phyloP scores from a whole-genome alignment of 352 stramenopile genomes.

The Saprolegnia parasitica region DNA sequence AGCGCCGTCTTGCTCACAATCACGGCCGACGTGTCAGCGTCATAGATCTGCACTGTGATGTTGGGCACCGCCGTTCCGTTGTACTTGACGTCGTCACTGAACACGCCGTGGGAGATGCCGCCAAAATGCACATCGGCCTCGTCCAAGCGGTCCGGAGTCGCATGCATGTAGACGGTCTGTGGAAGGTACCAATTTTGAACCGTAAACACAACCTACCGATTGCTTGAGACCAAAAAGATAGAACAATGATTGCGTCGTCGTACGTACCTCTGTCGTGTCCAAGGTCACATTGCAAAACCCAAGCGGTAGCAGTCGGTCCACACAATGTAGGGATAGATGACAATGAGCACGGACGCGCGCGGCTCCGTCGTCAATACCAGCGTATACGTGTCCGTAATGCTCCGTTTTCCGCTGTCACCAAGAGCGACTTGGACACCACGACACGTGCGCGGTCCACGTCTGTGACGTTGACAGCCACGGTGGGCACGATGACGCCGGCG shows the following conservation, averaged over 20 bases:
- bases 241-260: neutral
- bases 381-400: constrained; percentile 39
- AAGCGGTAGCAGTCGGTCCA: constrained; percentile 72
- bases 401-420: constrained; percentile 61
- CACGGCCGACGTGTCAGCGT: constrained; percentile 61
- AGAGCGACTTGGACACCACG: constrained; percentile 47
- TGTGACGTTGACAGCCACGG: constrained; percentile 46
- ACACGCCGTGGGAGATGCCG: constrained; percentile 63
- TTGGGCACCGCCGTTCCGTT: constrained; percentile 52
- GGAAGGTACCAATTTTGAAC: constrained; percentile 56
- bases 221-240: constrained; percentile 1
- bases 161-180: constrained; percentile 47
- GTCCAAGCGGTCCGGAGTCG: constrained; percentile 62
- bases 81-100: constrained; percentile 66
- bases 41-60: constrained; percentile 52
- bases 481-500: constrained; percentile 35
- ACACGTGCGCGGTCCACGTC: constrained; percentile 58
- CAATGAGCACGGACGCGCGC: constrained; percentile 50
- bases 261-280: constrained; percentile 26
- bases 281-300: constrained; percentile 68
- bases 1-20: constrained; percentile 41
- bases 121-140: constrained; percentile 59
- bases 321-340: constrained; percentile 65
- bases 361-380: constrained; percentile 59
- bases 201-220: constrained; percentile 55